Evolutionary conservation across 2,329 filamentous ascomycete genomes (phyloP).

Genomic region (Aureobasidium sp.): DNA sequence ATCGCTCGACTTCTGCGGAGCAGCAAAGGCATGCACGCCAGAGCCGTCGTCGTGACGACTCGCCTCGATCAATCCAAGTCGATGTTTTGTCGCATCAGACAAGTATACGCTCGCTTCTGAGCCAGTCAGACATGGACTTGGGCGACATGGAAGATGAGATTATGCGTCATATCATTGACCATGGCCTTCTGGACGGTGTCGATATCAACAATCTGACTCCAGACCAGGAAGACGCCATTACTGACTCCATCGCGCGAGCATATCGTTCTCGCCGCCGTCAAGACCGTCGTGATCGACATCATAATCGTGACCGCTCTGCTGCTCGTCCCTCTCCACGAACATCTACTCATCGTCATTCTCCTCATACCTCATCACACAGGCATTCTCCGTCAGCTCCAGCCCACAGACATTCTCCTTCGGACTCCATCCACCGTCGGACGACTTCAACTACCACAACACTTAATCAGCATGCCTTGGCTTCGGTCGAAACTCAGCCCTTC

Average conservation of each 20-base stretch:
- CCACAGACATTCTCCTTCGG: neutral
- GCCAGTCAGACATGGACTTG: constrained; percentile 69
- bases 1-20: neutral
- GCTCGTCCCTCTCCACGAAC: neutral
- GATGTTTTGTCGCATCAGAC: constrained; percentile 58
- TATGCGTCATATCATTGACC: constrained; percentile 78
- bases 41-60: neutral
- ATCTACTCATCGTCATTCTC: constrained; percentile 4
- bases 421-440: neutral
- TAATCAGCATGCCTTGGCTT: neutral
- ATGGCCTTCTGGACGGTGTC: constrained; percentile 79
- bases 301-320: neutral
- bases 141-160: constrained; percentile 82
- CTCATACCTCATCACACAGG: neutral
- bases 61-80: neutral
- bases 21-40: neutral
- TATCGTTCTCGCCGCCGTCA: constrained; percentile 59
- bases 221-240: constrained; percentile 80
- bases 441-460: neutral
- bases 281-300: constrained; percentile 39
- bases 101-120: constrained; percentile 77
- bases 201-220: constrained; percentile 83
- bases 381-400: neutral
- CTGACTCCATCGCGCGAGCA: constrained; percentile 81
- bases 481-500: neutral